Evolutionary conservation across 345 rosid genomes (phyloP).

Genomic region (Streptanthus diversifolius): DNA sequence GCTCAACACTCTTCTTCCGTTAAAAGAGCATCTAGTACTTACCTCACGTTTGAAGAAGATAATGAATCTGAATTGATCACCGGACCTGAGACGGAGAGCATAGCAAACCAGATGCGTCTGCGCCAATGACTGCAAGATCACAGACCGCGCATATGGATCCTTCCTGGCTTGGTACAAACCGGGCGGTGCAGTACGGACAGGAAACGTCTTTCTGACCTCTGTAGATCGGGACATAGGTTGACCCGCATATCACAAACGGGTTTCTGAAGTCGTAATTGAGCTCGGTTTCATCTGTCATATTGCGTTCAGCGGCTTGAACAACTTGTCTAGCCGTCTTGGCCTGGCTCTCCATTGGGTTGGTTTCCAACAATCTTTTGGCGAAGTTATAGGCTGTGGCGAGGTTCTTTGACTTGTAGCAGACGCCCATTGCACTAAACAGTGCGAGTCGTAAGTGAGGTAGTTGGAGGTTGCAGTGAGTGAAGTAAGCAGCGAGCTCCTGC

Average conservation of each 20-base stretch:
- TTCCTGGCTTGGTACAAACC: constrained; percentile 72
- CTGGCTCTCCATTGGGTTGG: constrained; percentile 80
- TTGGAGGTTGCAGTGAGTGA: constrained; percentile 94
- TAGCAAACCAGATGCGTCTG: constrained; percentile 89
- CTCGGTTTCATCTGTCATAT: constrained; percentile 57
- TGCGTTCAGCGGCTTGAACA: constrained; percentile 77
- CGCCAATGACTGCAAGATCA: constrained; percentile 78
- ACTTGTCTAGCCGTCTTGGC: constrained; percentile 79
- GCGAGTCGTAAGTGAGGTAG: constrained; percentile 79
- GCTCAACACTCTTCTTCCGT: not conserved
- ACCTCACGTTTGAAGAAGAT: not conserved
- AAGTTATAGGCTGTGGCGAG: constrained; percentile 73
- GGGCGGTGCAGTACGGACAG: constrained; percentile 81
- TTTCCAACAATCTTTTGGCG: constrained; percentile 71
- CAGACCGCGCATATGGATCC: constrained; percentile 74
- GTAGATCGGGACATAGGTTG: constrained; percentile 89
- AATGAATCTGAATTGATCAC: constrained; percentile 31
- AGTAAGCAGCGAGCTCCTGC: constrained; percentile 97
- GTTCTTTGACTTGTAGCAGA: constrained; percentile 83
- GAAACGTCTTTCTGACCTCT: constrained; percentile 81
- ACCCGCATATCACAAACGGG: constrained; percentile 87
- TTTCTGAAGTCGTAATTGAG: constrained; percentile 91
- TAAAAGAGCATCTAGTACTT: not conserved
- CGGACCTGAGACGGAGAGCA: constrained; percentile 87
- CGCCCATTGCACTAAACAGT: constrained; percentile 64